Evolutionary conservation across 345 rosid genomes (phyloP), one percentile per base, ranked within the genome.

Genomic region (Eucalyptus sp.): DNA sequence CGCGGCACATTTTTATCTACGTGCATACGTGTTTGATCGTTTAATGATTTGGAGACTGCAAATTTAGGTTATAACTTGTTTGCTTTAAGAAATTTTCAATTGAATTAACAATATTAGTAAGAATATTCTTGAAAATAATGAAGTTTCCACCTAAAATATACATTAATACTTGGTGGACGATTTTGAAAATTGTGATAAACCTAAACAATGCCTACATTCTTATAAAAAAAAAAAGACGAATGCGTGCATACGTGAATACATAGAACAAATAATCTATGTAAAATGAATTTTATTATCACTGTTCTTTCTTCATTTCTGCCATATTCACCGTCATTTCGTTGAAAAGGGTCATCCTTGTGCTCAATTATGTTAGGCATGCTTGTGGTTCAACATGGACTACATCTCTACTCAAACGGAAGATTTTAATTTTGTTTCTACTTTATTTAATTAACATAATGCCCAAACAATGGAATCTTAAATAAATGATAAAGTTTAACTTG

Each of bases 321-420:
- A 60, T 60, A 12, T 60, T 27, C 16, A 60, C 2, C 5, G 13
- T 27, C 7, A 8, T 56, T 20, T 8, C 0, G 11, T 56, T 56
- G 27, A 56, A 56, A 56, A 9, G 62, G 62, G 62, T 56, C 6
- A 4, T 9, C 29, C 62, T 56, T 56, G 2, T 60, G 31, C 66
- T 64, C 76, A 7, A 64, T 64, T 64, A 16, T 15, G 20, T n/a
- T 7, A 1, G 76, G 20, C 41, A 1, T n/a, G 3, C 20, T 14
- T n/a, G 37, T n/a, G 20, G 76, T 4, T 2, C 5, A 1, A 5
- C 10, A 7, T 0, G 76, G 11, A n/a, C 10, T 64, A 7, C 37
- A 1, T 3, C 3, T 64, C 71, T 4, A 64, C 71, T 64, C 10
- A 0, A 64, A 64, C 18, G 0, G 5, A 3, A 64, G 10, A n/a